Percentiles rank a stretch among this genome's conserved stretches.
Conservation (phyloP, 768 basidiomycete species). For the Russula virescens region DNA sequence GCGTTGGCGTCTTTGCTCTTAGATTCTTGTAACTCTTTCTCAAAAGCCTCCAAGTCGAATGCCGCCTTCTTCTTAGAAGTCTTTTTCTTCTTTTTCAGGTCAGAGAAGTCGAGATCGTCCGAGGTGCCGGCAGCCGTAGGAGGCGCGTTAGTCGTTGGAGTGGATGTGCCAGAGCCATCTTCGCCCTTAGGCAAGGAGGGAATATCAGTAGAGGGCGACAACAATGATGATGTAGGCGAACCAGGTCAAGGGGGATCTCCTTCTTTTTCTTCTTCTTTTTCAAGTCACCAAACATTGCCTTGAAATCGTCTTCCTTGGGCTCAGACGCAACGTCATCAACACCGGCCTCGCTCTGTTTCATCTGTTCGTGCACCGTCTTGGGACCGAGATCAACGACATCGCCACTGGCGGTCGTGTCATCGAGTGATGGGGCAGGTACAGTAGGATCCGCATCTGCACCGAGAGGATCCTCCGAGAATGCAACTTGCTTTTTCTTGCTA, state of each 20-base stretch:
- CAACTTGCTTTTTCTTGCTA: constrained; percentile 82
- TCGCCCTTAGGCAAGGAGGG: constrained; percentile 38
- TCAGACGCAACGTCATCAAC: constrained; percentile 32
- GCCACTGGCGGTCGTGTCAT: constrained; percentile 61
- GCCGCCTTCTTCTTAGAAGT: constrained; percentile 80
- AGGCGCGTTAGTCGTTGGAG: constrained; percentile 39
- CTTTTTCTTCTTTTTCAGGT: constrained; percentile 97
- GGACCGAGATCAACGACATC: constrained; percentile 74
- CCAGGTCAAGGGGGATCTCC: constrained; percentile 79
- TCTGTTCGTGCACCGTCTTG: constrained; percentile 67
- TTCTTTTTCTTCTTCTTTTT: constrained; percentile 94
- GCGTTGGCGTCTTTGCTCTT: constrained; percentile 53
- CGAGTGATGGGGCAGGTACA: constrained; percentile 69
- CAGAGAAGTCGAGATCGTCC: constrained; percentile 91
- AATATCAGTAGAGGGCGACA: neutral
- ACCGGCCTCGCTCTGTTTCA: constrained; percentile 45
- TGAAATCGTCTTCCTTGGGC: constrained; percentile 59
- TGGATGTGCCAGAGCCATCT: constrained; percentile 62
- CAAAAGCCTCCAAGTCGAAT: constrained; percentile 88
- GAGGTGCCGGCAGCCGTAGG: constrained; percentile 27
- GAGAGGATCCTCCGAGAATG: constrained; percentile 78
- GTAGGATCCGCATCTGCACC: constrained; percentile 81
- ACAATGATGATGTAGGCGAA: constrained; percentile 32
- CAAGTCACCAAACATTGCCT: constrained; percentile 81
- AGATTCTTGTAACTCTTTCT: constrained; percentile 78